Conservation (phyloP, 83 land plant genomes). For the Picea abies region DNA sequence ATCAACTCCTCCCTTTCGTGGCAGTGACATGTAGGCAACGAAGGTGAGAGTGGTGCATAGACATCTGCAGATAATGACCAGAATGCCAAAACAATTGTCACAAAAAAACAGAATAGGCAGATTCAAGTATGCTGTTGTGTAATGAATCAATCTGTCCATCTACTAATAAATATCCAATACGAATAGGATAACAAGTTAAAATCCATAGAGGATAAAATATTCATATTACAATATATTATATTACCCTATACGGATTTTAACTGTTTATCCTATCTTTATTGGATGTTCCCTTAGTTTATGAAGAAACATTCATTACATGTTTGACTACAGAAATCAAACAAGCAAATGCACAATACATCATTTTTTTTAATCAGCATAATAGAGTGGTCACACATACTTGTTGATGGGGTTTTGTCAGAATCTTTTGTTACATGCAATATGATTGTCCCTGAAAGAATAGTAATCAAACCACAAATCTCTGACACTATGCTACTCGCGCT, state of each 20-base stretch:
- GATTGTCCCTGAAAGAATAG: slow-evolving; percentile 74
- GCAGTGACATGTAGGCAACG: slow-evolving; percentile 5
- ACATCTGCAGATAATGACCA: slow-evolving; percentile 3
- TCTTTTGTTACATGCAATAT: slow-evolving; percentile 81
- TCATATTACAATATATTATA: too few relatives aligned
- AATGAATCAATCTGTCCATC: too few relatives aligned
- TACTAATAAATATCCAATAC: too few relatives aligned
- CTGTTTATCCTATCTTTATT: too few relatives aligned
- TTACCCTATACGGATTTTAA: too few relatives aligned
- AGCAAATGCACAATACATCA: not conserved
- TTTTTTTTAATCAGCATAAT: not conserved
- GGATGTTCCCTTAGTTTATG: too few relatives aligned
- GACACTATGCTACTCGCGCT: slow-evolving; percentile 68
- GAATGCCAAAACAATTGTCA: slow-evolving; percentile 1
- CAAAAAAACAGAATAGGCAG: not conserved
- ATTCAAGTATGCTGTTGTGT: not conserved
- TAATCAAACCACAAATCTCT: slow-evolving; percentile 71
- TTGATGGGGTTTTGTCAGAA: slow-evolving; percentile 32
- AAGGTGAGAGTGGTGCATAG: slow-evolving; percentile 13
- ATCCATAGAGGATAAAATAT: too few relatives aligned
- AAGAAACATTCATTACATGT: too few relatives aligned
- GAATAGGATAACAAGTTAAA: too few relatives aligned
- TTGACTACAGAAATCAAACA: not conserved
- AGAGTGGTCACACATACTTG: slow-evolving; percentile 23
- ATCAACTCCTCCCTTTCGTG: slow-evolving; percentile 12